Evolutionary conservation across 192 early-diverging fungal genomes (phyloP), one percentile per base, ranked within the genome.

Genomic region (Oehlia diaphana): DNA sequence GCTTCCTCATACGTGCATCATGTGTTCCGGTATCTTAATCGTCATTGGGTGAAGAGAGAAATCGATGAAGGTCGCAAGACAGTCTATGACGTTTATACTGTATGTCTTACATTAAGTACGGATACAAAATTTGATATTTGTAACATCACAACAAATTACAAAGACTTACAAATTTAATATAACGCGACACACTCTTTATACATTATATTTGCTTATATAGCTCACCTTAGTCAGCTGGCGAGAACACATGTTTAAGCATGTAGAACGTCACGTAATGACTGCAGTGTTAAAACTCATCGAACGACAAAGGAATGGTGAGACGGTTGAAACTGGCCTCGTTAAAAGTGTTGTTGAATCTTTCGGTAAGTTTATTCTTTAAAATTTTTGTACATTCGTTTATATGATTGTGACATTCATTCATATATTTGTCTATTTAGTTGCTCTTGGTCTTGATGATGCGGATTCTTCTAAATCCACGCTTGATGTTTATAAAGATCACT

Each of bases 1-100:
- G 94, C 95, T 7, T 90, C 94, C 26, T 89, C 88, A 69, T 92
- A 90, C 79, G 92, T 98, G 68, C 91, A 98, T 84, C 94, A 98
- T 82, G 88, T 97, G 67, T 98, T 98, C 80, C 87, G 88, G 16
- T 99, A 99, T 83, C 88, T 99, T 68, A 99, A 99, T 85, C 91
- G 96, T 49, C 94, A 96, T 83, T 99, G 98, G 98, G 94, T 98
- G 63, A 96, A 95, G 85, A 89, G 98, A 80, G 95, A 97, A 86
- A 93, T 96, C 71, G 96, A 97, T 53, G 98, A 99, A 79, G 94
- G 95, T 37, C 91, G 89, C 83, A 94, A 93, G 86, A 91, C 88
- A 63, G 92, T 97, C 33, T 94, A 93, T 81, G 96, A 98, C 75
- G 92, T 99, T 53, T 95, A 96, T 84, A 98, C 95, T 75, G 93